phyloP scores from a whole-genome alignment of 306 rosid genomes.

The Cucurbita argyrosperma region DNA sequence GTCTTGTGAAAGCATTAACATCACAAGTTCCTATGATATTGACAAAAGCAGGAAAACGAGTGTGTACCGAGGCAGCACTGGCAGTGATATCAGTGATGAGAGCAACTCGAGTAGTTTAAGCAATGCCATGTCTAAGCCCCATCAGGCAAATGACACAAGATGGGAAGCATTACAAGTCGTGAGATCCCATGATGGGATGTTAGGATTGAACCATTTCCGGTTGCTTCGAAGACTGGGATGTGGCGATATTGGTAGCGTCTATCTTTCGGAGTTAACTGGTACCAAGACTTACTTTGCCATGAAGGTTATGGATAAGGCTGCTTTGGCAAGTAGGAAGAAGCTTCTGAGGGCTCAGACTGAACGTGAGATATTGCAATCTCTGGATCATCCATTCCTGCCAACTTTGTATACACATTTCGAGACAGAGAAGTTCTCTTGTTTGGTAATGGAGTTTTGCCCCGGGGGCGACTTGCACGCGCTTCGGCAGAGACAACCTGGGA shows the following conservation, averaged over 20 bases:
- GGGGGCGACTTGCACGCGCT: conserved; percentile 91
- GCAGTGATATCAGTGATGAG: conserved; percentile 78
- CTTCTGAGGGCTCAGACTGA: conserved; percentile 84
- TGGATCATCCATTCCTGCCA: conserved; percentile 97
- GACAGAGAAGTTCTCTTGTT: conserved; percentile 67
- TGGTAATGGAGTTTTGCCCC: conserved; percentile 93
- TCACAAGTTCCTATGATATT: conserved; percentile 36
- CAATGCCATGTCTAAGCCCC: conserved; percentile 72
- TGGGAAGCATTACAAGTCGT: conserved; percentile 90
- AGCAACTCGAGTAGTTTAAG: conserved; percentile 73
- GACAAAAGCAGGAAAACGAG: conserved; percentile 78
- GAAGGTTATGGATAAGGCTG: conserved; percentile 86
- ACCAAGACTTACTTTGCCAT: conserved; percentile 81
- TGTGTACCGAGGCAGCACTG: conserved; percentile 74
- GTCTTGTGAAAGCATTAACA: conserved; percentile 48
- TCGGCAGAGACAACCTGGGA: conserved; percentile 81
- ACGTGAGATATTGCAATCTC: conserved; percentile 80
- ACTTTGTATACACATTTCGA: conserved; percentile 75
- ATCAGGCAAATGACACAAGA: conserved; percentile 68
- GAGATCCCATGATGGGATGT: conserved; percentile 45
- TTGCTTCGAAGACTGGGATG: conserved; percentile 64
- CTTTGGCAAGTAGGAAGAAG: conserved; percentile 66
- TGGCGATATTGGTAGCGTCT: conserved; percentile 88
- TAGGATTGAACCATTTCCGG: conserved; percentile 73
- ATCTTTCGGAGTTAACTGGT: conserved; percentile 68